phyloP scores from a whole-genome alignment of 345 rosid genomes.

The Acer campestre region DNA sequence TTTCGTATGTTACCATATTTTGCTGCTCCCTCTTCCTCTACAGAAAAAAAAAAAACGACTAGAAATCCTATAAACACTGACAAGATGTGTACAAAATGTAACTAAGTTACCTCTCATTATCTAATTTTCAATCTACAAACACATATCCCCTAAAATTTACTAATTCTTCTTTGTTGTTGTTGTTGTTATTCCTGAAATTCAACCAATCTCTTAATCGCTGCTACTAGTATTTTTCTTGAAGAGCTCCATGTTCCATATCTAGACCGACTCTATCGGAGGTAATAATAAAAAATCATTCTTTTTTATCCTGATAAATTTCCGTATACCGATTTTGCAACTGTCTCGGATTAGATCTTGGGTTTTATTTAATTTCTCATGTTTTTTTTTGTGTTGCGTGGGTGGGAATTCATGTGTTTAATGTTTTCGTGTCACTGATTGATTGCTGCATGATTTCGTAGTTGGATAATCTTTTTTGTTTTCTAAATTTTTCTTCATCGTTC shows the following conservation, averaged over 20 bases:
- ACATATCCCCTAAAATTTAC: neutral
- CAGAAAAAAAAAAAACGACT: neutral
- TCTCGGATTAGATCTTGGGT: conserved; percentile 33
- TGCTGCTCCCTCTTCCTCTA: neutral
- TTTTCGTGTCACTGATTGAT: neutral
- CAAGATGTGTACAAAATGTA: neutral
- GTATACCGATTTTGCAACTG: conserved; percentile 12
- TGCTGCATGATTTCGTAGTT: neutral
- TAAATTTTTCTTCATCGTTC: neutral
- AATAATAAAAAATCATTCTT: conserved; percentile 15
- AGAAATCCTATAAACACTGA: neutral
- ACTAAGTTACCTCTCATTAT: neutral
- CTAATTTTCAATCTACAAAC: neutral
- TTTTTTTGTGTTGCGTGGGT: neutral
- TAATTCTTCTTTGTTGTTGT: neutral
- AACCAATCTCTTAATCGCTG: conserved; percentile 16
- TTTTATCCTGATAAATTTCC: conserved; percentile 14
- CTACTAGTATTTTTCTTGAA: conserved; percentile 2
- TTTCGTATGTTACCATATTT: neutral
- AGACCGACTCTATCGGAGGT: conserved; percentile 25
- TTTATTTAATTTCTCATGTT: conserved; percentile 18
- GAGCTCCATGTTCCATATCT: conserved; percentile 25
- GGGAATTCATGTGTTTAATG: conserved; percentile 12
- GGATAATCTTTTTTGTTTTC: neutral
- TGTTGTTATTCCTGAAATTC: neutral